These are phyloP conservation scores for Casuarina cunninghamiana DNA, from an alignment of 306 rosid genomes.

Conservation along the genomic window DNA sequence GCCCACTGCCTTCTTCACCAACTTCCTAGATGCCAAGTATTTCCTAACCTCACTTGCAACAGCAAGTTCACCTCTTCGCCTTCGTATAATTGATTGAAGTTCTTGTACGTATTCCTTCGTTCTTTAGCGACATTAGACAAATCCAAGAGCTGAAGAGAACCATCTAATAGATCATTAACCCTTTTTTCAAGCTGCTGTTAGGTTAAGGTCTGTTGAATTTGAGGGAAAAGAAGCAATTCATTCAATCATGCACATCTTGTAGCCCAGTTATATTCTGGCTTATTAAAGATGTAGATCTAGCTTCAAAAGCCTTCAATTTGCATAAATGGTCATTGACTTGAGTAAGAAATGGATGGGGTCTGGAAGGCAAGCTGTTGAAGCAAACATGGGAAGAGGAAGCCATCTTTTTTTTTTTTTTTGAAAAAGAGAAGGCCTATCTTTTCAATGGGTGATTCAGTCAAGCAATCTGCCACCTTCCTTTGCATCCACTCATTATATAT, in stretches of 20 bases:
- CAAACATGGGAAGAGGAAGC: constrained; percentile 41
- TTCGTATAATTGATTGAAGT: constrained; percentile 39
- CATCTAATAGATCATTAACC: constrained; percentile 40
- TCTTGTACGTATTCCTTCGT: constrained; percentile 35
- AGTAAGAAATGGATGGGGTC: constrained; percentile 39
- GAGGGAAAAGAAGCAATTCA: constrained; percentile 32
- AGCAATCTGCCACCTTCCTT: constrained; percentile 16
- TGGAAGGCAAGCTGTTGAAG: constrained; percentile 40
- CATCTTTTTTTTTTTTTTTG: constrained; percentile 20
- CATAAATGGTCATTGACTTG: constrained; percentile 32
- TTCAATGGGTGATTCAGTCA: neutral
- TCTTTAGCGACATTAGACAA: constrained; percentile 35
- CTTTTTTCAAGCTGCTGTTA: constrained; percentile 32
- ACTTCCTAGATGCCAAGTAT: constrained; percentile 36
- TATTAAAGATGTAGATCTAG: constrained; percentile 22
- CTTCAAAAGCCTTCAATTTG: constrained; percentile 23
- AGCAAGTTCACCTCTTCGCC: constrained; percentile 30
- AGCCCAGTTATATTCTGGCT: constrained; percentile 30
- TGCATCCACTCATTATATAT: constrained; percentile 1
- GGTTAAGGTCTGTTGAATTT: constrained; percentile 31
- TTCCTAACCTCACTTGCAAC: constrained; percentile 34
- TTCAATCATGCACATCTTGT: constrained; percentile 31
- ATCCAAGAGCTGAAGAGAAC: constrained; percentile 40
- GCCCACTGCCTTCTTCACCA: constrained; percentile 28
- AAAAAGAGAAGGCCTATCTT: constrained; percentile 9